Evolutionary conservation across 768 basidiomycete genomes (phyloP).

Genomic region (Boletus pseudopeckii): DNA sequence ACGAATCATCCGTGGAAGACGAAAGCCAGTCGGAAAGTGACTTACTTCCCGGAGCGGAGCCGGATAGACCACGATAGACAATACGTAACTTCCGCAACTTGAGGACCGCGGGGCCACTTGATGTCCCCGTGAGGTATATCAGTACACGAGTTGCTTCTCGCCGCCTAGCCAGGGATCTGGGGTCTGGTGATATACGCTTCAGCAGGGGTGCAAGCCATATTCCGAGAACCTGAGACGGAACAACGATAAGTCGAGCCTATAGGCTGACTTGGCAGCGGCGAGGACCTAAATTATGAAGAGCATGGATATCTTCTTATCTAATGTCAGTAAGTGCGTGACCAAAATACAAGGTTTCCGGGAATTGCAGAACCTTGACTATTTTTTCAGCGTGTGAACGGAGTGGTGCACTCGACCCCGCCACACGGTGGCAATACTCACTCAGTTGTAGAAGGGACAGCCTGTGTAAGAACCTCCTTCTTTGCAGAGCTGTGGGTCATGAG

Average conservation of each 20-base stretch:
- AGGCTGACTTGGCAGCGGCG: background rate
- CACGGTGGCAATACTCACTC: background rate
- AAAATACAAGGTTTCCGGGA: background rate
- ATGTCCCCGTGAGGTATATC: background rate
- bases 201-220: background rate
- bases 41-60: background rate
- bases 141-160: background rate
- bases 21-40: background rate
- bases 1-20: background rate
- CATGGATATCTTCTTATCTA: background rate
- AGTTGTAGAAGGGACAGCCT: background rate
- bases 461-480: background rate
- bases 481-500: background rate
- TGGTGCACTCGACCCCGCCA: no score
- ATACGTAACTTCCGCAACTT: background rate
- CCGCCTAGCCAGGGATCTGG: background rate
- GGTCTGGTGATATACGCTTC: background rate
- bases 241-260: background rate
- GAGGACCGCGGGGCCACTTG: background rate
- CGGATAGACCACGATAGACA: background rate
- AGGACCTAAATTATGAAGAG: background rate
- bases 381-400: background rate
- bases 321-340: background rate
- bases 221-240: background rate
- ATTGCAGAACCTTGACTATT: background rate